A percentile compares a stretch with the other conserved stretches of the same genome.
phyloP scores from a whole-genome alignment of 352 stramenopile genomes.

The Globisporangium ultimum region DNA sequence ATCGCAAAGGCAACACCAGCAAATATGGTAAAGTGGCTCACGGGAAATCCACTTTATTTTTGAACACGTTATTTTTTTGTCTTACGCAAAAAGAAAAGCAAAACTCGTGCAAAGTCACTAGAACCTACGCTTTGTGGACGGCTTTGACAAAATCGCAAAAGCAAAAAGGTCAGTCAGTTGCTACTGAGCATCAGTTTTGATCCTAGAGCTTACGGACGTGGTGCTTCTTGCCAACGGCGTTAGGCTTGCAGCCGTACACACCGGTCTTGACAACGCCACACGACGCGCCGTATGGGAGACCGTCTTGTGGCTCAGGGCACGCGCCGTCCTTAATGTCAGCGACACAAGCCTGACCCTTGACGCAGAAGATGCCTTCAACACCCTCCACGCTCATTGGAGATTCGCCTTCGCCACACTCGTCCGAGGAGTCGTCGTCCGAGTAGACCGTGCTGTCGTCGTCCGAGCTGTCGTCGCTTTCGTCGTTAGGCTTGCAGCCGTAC shows the following conservation, averaged over 20 bases:
- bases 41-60: too few relatives aligned
- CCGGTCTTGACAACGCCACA: conserved; percentile 17
- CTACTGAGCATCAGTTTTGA: neutral
- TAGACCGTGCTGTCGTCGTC: conserved; percentile 8
- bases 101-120: too few relatives aligned
- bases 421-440: conserved; percentile 14
- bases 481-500: conserved; percentile 22
- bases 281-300: conserved; percentile 15
- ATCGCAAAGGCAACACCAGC: too few relatives aligned
- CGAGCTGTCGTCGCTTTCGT: neutral
- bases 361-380: conserved; percentile 21
- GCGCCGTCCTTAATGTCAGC: conserved; percentile 8
- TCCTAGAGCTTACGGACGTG: neutral
- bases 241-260: conserved; percentile 25
- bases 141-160: neutral
- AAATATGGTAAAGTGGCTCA: too few relatives aligned
- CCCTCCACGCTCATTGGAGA: conserved; percentile 13
- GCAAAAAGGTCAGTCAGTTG: neutral
- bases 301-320: conserved; percentile 19
- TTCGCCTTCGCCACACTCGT: neutral
- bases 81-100: too few relatives aligned
- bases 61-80: too few relatives aligned
- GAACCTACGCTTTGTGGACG: too few relatives aligned
- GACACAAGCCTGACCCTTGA: conserved; percentile 16
- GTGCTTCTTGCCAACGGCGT: neutral